phyloP scores from a whole-genome alignment of 495 filamentous ascomycete species.

The Penicillium arizonense region DNA sequence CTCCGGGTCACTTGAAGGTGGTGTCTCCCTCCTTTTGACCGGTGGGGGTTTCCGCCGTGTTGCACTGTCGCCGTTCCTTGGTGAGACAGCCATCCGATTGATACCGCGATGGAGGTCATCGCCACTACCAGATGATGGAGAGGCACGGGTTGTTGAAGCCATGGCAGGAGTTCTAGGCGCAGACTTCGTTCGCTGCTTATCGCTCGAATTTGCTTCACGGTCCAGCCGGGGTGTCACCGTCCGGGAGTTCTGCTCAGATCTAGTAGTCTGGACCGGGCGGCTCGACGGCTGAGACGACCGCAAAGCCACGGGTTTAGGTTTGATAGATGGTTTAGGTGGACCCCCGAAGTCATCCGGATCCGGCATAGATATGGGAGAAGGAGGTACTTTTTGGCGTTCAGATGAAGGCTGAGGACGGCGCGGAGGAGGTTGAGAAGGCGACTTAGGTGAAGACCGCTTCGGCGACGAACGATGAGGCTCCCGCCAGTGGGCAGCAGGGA shows the following conservation, averaged over 20 bases:
- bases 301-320: constrained; percentile 36
- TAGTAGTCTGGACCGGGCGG: constrained; percentile 9
- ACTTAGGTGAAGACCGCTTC: constrained; percentile 12
- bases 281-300: constrained; percentile 29
- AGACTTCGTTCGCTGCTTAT: constrained; percentile 24
- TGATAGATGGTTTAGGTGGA: constrained; percentile 34
- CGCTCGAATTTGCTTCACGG: constrained; percentile 12
- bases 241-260: constrained; percentile 20
- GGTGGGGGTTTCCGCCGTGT: constrained; percentile 25
- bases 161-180: constrained; percentile 19
- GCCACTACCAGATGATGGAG: constrained; percentile 27
- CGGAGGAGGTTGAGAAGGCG: constrained; percentile 2
- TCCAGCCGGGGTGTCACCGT: constrained; percentile 21
- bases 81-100: constrained; percentile 27
- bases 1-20: constrained; percentile 46
- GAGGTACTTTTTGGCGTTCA: constrained; percentile 9
- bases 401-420: constrained; percentile 12
- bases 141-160: constrained; percentile 14
- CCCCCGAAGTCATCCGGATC: constrained; percentile 21
- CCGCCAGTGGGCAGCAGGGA: constrained; percentile 34
- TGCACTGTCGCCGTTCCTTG: constrained; percentile 15
- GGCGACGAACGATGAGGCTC: constrained; percentile 24
- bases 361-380: constrained; percentile 16
- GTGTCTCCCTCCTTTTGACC: constrained; percentile 34
- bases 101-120: constrained; percentile 30